phyloP scores from a whole-genome alignment of 148 eudicot species.

The Euryodendron excelsum region DNA sequence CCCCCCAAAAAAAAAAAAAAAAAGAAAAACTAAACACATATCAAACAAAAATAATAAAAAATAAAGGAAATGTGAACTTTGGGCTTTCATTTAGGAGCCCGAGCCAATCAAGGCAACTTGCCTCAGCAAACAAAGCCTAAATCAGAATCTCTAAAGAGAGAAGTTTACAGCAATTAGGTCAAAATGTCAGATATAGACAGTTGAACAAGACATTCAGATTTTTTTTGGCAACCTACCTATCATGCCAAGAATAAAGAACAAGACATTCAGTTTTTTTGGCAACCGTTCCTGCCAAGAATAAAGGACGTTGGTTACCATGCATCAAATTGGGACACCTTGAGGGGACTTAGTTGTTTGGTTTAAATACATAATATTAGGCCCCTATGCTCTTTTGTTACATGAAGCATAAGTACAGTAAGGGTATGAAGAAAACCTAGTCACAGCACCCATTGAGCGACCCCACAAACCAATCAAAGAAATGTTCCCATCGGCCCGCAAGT shows the following conservation, averaged over 20 bases:
- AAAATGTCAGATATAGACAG: neutral
- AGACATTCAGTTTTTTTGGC: no score
- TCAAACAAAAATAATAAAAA: no score
- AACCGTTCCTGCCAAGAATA: neutral
- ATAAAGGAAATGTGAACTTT: no score
- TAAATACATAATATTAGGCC: neutral
- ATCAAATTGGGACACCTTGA: neutral
- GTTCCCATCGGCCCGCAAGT: conserved; percentile 80
- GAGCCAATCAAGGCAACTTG: neutral
- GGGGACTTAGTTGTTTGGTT: neutral
- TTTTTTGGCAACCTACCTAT: no score
- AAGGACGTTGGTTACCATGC: neutral
- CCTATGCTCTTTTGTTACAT: neutral
- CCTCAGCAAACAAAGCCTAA: neutral
- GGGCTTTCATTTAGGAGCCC: neutral
- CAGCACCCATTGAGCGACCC: conserved; percentile 99
- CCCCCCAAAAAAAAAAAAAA: neutral
- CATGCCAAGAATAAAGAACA: no score
- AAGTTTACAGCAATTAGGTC: neutral
- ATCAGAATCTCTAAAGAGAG: neutral
- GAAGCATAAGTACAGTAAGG: conserved; percentile 6
- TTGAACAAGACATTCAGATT: neutral
- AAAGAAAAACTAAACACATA: no score
- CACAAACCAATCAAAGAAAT: conserved; percentile 90
- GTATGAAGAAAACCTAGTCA: conserved; percentile 59